Base-by-base conservation (phyloP, 1,284 basidiomycete species). In the Psilocybe mexicana region DNA sequence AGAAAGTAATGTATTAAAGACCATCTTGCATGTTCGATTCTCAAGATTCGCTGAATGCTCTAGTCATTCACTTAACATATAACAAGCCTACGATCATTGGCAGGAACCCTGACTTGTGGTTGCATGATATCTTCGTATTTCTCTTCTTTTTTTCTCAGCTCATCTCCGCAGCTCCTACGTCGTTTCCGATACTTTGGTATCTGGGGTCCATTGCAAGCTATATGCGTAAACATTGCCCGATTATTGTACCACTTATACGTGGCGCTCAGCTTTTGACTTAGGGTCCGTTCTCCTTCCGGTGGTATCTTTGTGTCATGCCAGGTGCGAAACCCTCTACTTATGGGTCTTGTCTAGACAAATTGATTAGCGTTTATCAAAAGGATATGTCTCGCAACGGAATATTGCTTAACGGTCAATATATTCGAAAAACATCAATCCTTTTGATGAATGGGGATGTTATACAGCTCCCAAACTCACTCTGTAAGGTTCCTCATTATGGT, bases 381-480 rank as follows among this genome's bases (percentile, higher is more conserved):
- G 92, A 93, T 69, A 40, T 84, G 18, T 93, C 92, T 0, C 83
- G 85, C n/a, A 93, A 93, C 63, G 92, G 92, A 1, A 74, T 92
- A 40, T 69, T 82, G 35, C 75, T 92, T 52, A 94, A 94, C 66
- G 85, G 81, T 0, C 80, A 88, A 64, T 79, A 80, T 47, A 82
- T 92, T 45, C 79, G 79, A 44, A 86, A 84, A 67, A 75, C 80
- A 1, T 82, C 82, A 1, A 80, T 87, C 24, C 85, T 93, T 52
- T 75, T 93, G 4, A 85, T 88, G 84, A 80, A 93, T 63, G 87
- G 88, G 2, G 91, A 93, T 67, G 67, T 78, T 0, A 70, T 93
- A 54, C 77, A 83, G 63, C 80, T 93, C 52, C 88, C 88, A 0
- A 78, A 81, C 48, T 86, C 86, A 4, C 79, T 84, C 65, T 77